Base-by-base conservation (phyloP, 2,329 filamentous ascomycete species). In the Tolypocladium pustulatum region DNA sequence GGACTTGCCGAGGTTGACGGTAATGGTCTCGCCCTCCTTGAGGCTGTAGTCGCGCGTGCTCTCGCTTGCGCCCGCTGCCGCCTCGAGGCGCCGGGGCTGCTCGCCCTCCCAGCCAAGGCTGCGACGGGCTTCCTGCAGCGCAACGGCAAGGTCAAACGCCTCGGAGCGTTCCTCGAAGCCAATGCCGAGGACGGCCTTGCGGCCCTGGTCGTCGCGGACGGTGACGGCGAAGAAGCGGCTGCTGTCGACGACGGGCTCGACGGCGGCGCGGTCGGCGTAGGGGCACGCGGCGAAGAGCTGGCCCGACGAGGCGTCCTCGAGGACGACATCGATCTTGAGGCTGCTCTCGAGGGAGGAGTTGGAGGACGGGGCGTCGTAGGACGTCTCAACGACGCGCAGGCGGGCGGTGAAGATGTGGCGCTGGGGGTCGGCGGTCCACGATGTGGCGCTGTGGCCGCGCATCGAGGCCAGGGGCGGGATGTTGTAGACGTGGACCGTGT, bases 11-110 rank as follows among this genome's bases (percentile, higher is more conserved):
- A 94, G 80, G 69, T 89, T 90, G 63, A 95, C 86, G 30, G 87
- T 90, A 65, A 96, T 95, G 22, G 89, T 96, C 79, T 96, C 88
- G 13, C 91, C 91, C 61, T 92, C 90, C 72, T 96, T 96, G 63
- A 96, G 72, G 67, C 89, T 92, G 68, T 91, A 91, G 68, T 96
- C 91, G 64, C 82, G 83, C 1, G 62, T 61, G 49, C 74, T 72
- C 53, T 72, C 67, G 58, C 73, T 71, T 60, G 73, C 71, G 60
- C 72, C 73, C 20, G 67, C 66, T 15, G 68, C 70, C 5, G 69
- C 69, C 0, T n/a, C 25, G 51, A 17, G 27, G n/a, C 10, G 27
- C n/a, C 7, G 27, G 30, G 41, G 59, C 27, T 69, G 66, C 27
- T 67, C 67, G 9, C 67, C 72, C 52, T 84, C 82, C 68, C 88